These are phyloP conservation scores for Auricularia sp. DNA, from an alignment of 768 basidiomycete species.

Conservation along the genomic window DNA sequence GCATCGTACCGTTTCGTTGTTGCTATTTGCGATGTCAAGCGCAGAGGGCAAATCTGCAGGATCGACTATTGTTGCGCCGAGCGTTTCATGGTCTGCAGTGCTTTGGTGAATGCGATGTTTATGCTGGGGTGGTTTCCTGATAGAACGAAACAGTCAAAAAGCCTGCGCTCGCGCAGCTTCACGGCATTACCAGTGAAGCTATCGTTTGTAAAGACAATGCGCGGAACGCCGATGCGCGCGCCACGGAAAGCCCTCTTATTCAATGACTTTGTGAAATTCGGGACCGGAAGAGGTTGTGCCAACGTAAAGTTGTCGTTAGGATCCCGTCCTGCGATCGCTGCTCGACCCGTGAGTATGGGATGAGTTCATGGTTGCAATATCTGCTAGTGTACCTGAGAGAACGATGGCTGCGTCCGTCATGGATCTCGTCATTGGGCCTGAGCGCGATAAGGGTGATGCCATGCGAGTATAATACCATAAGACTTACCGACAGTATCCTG, in stretches of 20 bases:
- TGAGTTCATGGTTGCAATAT: neutral
- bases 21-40: conserved; percentile 35
- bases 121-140: conserved; percentile 19
- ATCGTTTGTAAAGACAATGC: conserved; percentile 23
- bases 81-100: conserved; percentile 26
- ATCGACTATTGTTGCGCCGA: conserved; percentile 46
- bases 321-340: conserved; percentile 34
- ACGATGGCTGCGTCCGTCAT: conserved; percentile 31
- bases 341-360: no score
- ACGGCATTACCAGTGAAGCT: conserved; percentile 10
- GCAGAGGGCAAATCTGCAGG: conserved; percentile 51
- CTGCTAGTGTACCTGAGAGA: conserved; percentile 9
- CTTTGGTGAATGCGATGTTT: conserved; percentile 28
- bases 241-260: conserved; percentile 36
- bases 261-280: conserved; percentile 47
- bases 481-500: conserved; percentile 28
- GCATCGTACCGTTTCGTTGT: conserved; percentile 31
- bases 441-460: neutral
- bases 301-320: conserved; percentile 31
- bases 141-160: no score
- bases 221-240: conserved; percentile 39
- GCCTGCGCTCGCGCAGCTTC: neutral
- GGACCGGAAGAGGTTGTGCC: conserved; percentile 36
- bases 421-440: conserved; percentile 21
- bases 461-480: neutral